Evolutionary conservation across 176 grass and related monocot species (phyloP), one percentile per base, ranked within the genome.

Genomic region (Cenchrus fungigraminus): DNA sequence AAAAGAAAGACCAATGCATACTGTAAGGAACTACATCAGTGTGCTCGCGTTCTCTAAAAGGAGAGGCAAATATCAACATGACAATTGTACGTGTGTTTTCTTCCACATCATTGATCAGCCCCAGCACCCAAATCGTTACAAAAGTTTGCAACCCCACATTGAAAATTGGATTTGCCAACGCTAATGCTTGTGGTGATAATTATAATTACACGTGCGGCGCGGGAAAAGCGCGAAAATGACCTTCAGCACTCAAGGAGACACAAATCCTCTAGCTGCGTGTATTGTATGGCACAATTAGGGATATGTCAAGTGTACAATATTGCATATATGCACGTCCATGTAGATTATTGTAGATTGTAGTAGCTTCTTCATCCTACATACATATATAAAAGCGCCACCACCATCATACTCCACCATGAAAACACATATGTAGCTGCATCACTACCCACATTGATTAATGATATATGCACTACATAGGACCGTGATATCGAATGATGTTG

Each of bases 181-280:
- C 43, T 62, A 51, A 47, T 79, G 74, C 65, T 34, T 71, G 53
- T 69, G 76, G 83, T 5, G 65, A 78, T 85, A 79, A 85, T 85
- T 51, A 85, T 85, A 75, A 62, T 85, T 85, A 70, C 83, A 79
- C 83, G 83, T 85, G 83, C 43, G 75, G 83, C 83, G 64, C 64
- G 14, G 16, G 2, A 75, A 75, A 75, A 75, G 71, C 46, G 5
- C 1, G 31, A 78, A 85, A 78, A 32, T 69, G 83, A 85, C 74
- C 54, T 85, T 45, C 51, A 60, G 73, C 83, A 85, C 83, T 85
- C n/a, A 49, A 13, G 52, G 42, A 52, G 28, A 84, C 71, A 84
- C n/a, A 73, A 43, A 65, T 62, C 11, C 56, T 74, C 5, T 29
- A 31, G 45, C 45, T 50, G 9, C 15, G 50, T 31, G 28, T 80